Conservation (phyloP, 2,329 filamentous ascomycete species). For the Diaporthe sp. region DNA sequence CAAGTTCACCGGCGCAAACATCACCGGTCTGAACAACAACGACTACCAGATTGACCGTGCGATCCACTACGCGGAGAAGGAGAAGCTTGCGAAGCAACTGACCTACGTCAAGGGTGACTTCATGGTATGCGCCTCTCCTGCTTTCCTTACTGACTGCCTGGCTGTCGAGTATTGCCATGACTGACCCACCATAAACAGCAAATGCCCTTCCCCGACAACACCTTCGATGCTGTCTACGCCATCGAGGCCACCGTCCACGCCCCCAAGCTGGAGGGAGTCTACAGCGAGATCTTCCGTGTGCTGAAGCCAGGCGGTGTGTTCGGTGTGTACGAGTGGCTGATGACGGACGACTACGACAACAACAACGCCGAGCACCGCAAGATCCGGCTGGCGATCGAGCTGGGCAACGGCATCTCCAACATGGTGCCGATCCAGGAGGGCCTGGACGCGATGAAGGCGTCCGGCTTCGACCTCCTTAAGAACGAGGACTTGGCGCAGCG, state of each 20-base stretch:
- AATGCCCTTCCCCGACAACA: conserved; percentile 94
- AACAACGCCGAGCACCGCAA: conserved; percentile 86
- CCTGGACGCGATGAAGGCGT: conserved; percentile 83
- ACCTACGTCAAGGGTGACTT: conserved; percentile 96
- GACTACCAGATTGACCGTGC: conserved; percentile 98
- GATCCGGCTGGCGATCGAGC: conserved; percentile 94
- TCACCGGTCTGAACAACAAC: conserved; percentile 97
- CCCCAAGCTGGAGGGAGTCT: conserved; percentile 89
- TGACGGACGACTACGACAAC: conserved; percentile 96
- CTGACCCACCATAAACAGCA: conserved; percentile 61
- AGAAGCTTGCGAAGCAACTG: conserved; percentile 82
- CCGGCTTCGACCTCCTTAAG: conserved; percentile 85
- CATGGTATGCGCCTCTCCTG: conserved; percentile 68
- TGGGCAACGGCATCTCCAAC: conserved; percentile 96
- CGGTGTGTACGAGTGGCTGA: conserved; percentile 98
- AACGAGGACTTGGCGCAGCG: conserved; percentile 88
- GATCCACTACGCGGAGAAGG: conserved; percentile 84
- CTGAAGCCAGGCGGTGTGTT: conserved; percentile 96
- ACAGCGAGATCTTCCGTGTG: conserved; percentile 93
- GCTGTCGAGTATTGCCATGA: neutral
- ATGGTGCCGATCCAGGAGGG: conserved; percentile 92
- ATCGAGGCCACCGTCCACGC: conserved; percentile 98
- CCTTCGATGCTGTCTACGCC: conserved; percentile 94
- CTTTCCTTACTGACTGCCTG: too few relatives aligned
- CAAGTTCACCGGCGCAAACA: conserved; percentile 91